Evolutionary conservation across 768 basidiomycete species (phyloP).

Genomic region (Termitomyces sp.): DNA sequence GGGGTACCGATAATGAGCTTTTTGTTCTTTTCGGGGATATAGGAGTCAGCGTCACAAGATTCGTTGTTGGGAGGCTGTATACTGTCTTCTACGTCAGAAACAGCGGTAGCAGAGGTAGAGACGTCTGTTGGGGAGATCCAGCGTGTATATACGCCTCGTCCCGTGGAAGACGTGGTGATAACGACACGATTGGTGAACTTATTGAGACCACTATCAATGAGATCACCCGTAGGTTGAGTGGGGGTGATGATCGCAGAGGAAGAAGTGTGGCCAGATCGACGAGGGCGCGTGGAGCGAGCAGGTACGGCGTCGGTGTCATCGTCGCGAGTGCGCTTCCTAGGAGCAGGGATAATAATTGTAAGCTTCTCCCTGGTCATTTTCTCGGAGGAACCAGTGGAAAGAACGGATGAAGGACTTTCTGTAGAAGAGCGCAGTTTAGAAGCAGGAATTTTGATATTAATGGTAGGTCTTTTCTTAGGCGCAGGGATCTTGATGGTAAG

Average conservation of each 20-base stretch:
- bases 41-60: neutral
- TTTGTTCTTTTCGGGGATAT: neutral
- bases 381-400: neutral
- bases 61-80: neutral
- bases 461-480: neutral
- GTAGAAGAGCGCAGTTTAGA: neutral
- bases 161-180: neutral
- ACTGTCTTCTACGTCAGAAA: neutral
- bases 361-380: neutral
- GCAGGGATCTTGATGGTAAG: neutral
- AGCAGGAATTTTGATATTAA: neutral
- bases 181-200: neutral
- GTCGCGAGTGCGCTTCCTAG: constrained; percentile 2
- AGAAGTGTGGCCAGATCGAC: neutral
- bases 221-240: neutral
- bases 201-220: neutral
- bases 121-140: neutral
- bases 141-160: neutral
- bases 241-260: neutral
- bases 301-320: neutral
- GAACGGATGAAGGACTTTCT: too few relatives aligned
- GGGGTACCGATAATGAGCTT: neutral
- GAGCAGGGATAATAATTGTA: neutral
- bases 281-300: neutral
- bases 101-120: neutral